Evolutionary conservation across 306 rosid species (phyloP), one percentile per base, ranked within the genome.

Genomic region (Alnus glutinosa): DNA sequence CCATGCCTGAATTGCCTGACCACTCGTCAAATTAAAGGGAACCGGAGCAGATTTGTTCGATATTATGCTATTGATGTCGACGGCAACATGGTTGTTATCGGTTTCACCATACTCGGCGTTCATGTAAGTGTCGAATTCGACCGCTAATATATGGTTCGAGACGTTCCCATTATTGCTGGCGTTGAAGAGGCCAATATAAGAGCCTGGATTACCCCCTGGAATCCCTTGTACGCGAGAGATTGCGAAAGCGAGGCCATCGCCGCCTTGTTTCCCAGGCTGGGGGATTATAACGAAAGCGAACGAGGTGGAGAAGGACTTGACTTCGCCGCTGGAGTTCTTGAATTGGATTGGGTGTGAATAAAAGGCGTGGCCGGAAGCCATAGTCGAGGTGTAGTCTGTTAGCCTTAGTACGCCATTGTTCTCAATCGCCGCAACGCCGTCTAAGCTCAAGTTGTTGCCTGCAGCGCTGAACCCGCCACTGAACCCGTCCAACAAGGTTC

Each of bases 71-170:
- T 90, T 86, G 2, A 90, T 70, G 70, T 86, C 76, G 71, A 90
- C 55, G 19, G 87, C 92, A 0, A 90, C 87, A 66, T 90, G 94
- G 70, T 88, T 90, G 28, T 88, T 89, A 32, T 86, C 85, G 78
- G 86, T 88, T 75, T 88, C 94, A 0, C 44, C 48, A 44, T 86
- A 86, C 42, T 88, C 89, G 2, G 78, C 74, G 82, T 90, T 89
- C 49, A 75, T 85, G 1, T 85, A 84, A 0, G 92, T 90, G 76
- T 90, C 94, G 50, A 90, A 88, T 55, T 88, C 89, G 4, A 88
- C 90, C 0, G 87, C 90, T 4, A 90, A 81, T 16, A 86, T 8
- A 63, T 83, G 90, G 79, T 86, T 86, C 5, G 94, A 88, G 71
- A 83, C 77, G 71, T 83, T 85, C 1, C 90, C 94, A 15, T 77